phyloP scores from a whole-genome alignment of 2,329 filamentous ascomycete genomes.

The Chalaropsis thielavioides region DNA sequence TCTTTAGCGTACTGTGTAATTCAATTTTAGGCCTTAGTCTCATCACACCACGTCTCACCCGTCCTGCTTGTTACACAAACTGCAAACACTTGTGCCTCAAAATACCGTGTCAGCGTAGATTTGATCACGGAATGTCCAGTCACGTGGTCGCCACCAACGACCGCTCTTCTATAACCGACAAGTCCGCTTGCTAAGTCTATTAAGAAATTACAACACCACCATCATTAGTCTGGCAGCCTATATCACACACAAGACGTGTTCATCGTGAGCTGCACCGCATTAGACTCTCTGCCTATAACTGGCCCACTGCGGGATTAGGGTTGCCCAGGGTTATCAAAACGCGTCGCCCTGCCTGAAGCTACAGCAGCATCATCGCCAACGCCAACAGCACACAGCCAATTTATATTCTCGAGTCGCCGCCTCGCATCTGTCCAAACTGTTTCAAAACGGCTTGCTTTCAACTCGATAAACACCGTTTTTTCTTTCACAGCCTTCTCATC shows the following conservation, averaged over 20 bases:
- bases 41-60: background rate
- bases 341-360: background rate
- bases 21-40: background rate
- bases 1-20: background rate
- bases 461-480: background rate
- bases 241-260: too few species aligned
- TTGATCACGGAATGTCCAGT: background rate
- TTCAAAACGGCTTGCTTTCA: background rate
- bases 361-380: background rate
- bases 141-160: background rate
- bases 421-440: background rate
- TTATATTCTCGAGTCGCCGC: background rate
- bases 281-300: too few species aligned
- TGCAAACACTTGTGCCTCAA: too few species aligned
- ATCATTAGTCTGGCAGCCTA: too few species aligned
- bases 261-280: too few species aligned
- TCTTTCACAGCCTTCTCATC: background rate
- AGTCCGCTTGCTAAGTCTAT: too few species aligned
- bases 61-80: background rate
- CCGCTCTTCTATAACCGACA: background rate
- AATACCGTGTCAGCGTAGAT: background rate
- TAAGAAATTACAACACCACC: too few species aligned
- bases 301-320: background rate
- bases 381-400: background rate
- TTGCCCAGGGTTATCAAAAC: background rate